Conservation (phyloP, 106 monocot genomes). For the Triglochin maritima region DNA sequence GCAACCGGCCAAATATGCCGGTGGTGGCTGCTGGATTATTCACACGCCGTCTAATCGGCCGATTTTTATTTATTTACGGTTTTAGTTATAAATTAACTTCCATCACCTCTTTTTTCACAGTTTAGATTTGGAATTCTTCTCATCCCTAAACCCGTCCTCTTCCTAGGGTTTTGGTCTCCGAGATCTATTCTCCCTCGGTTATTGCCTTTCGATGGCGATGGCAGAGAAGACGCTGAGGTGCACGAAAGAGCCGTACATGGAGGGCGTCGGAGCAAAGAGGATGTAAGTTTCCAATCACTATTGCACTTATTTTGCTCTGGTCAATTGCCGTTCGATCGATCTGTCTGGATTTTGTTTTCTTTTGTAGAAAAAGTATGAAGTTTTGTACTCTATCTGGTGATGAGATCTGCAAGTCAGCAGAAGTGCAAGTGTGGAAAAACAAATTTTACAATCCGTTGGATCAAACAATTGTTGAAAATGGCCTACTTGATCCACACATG, state of each 20-base stretch:
- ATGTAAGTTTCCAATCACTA: constrained; percentile 28
- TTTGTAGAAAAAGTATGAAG: constrained; percentile 50
- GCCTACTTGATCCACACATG: constrained; percentile 60
- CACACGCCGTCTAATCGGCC: too few species aligned
- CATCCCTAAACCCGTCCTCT: too few species aligned
- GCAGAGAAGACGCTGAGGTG: constrained; percentile 43
- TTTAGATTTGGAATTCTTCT: too few species aligned
- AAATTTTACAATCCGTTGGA: constrained; percentile 23
- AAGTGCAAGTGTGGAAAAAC: constrained; percentile 80
- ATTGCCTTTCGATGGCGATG: constrained; percentile 1
- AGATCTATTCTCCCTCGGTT: not conserved
- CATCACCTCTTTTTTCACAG: too few species aligned
- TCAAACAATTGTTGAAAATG: constrained; percentile 30
- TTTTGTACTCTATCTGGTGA: constrained; percentile 65
- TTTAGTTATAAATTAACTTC: too few species aligned
- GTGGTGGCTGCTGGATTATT: too few species aligned
- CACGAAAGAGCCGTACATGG: constrained; percentile 79
- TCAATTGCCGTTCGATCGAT: too few species aligned
- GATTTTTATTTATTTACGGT: too few species aligned
- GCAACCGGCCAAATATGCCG: too few species aligned
- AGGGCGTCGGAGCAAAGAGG: constrained; percentile 43
- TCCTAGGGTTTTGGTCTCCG: too few species aligned
- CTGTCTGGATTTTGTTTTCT: not conserved
- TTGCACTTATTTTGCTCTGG: too few species aligned
- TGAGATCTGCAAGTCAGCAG: constrained; percentile 55